Conservation (phyloP, 129 eudicot genomes). For the Pulicaria dysenterica region DNA sequence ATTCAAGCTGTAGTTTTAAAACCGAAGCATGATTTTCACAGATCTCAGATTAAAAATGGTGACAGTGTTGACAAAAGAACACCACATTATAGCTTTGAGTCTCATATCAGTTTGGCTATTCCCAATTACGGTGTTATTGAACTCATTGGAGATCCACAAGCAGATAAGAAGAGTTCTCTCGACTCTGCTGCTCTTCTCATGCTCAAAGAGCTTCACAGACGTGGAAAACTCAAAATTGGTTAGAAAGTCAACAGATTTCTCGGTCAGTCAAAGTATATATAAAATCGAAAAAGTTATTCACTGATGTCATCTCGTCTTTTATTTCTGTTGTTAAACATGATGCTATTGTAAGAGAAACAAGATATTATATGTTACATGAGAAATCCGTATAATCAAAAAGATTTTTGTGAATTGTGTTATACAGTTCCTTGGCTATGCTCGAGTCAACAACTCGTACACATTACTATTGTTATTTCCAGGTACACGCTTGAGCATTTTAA, state of each 20-base stretch:
- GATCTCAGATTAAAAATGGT: conserved; percentile 54
- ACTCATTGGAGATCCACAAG: conserved; percentile 56
- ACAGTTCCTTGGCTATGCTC: conserved; percentile 41
- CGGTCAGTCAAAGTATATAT: background rate
- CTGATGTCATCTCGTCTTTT: background rate
- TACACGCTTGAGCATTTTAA: conserved; percentile 88
- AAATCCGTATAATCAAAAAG: background rate
- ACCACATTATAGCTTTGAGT: conserved; percentile 53
- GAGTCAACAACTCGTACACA: conserved; percentile 77
- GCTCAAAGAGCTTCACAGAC: conserved; percentile 65
- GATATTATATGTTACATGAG: background rate
- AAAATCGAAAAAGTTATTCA: background rate
- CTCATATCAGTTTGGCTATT: conserved; percentile 59
- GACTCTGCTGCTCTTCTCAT: conserved; percentile 79
- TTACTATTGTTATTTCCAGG: conserved; percentile 59
- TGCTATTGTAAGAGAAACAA: background rate
- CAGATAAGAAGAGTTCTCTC: conserved; percentile 79
- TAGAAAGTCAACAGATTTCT: background rate
- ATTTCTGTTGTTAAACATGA: background rate
- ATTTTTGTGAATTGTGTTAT: background rate
- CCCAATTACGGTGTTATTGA: conserved; percentile 61
- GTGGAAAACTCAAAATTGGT: conserved; percentile 48
- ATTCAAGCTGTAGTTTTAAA: conserved; percentile 3
- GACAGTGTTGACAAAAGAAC: conserved; percentile 56
- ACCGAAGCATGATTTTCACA: conserved; percentile 30